phyloP scores from a whole-genome alignment of 805 yeast genomes.

The Saccharomycopsis fodiens region DNA sequence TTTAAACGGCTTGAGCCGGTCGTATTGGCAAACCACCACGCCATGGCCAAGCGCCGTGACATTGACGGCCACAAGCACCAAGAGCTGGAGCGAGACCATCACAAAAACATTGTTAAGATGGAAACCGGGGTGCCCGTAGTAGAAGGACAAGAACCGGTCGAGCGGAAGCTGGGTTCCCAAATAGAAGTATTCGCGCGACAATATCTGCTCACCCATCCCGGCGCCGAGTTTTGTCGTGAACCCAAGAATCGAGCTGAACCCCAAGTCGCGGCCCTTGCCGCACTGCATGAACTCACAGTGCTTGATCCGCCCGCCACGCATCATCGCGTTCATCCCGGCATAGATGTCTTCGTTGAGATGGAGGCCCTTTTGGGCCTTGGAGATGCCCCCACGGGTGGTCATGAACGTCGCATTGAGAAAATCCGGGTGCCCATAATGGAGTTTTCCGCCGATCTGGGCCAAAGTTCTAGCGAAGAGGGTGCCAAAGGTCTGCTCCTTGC shows the following conservation, averaged over 20 bases:
- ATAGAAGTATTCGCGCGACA: constrained; percentile 75
- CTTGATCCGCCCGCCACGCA: constrained; percentile 77
- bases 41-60: constrained; percentile 57
- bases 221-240: constrained; percentile 83
- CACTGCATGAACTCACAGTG: constrained; percentile 81
- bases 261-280: constrained; percentile 82
- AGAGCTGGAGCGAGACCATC: constrained; percentile 58
- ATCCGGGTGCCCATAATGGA: constrained; percentile 86
- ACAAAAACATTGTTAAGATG: constrained; percentile 74
- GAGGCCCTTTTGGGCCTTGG: constrained; percentile 76
- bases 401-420: constrained; percentile 66
- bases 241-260: constrained; percentile 74
- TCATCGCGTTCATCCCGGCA: constrained; percentile 75
- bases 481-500: constrained; percentile 84
- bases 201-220: constrained; percentile 86
- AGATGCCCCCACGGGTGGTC: constrained; percentile 83
- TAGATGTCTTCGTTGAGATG: constrained; percentile 82
- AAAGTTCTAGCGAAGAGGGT: constrained; percentile 76
- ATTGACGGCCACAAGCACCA: constrained; percentile 50
- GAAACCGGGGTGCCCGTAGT: constrained; percentile 83
- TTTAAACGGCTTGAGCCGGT: constrained; percentile 50
- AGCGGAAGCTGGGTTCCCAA: constrained; percentile 70
- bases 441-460: constrained; percentile 75
- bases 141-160: constrained; percentile 72
- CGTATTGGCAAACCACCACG: constrained; percentile 53